Evolutionary conservation across 2,329 filamentous ascomycete species (phyloP).

Genomic region (Scedosporium minutisporum): DNA sequence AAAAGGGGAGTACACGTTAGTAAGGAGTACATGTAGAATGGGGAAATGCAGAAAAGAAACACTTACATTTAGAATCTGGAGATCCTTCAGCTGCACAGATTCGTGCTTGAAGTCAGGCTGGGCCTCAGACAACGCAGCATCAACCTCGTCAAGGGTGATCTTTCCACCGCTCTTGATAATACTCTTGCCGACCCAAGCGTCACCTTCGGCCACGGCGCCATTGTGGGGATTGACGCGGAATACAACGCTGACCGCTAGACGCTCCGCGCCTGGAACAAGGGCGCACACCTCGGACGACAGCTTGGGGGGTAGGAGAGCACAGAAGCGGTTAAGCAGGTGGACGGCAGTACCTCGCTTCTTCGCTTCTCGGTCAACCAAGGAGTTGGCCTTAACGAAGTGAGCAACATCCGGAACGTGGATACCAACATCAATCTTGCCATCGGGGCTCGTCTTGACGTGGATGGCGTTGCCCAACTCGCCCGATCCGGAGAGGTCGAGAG

Average conservation of each 20-base stretch:
- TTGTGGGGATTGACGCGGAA: slow-evolving; percentile 81
- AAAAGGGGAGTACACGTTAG: slow-evolving; percentile 12
- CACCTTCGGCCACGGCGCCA: slow-evolving; percentile 69
- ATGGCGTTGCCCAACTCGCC: slow-evolving; percentile 87
- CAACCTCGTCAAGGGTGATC: slow-evolving; percentile 75
- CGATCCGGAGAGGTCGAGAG: slow-evolving; percentile 80
- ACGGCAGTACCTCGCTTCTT: slow-evolving; percentile 97
- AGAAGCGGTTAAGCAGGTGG: slow-evolving; percentile 79
- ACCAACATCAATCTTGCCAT: slow-evolving; percentile 87
- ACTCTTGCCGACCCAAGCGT: slow-evolving; percentile 88
- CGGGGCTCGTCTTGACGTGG: slow-evolving; percentile 74
- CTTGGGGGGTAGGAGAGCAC: slow-evolving; percentile 81
- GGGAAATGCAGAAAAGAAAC: neutral
- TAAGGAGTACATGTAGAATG: slow-evolving; percentile 1
- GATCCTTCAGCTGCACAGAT: slow-evolving; percentile 60
- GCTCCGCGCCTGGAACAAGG: slow-evolving; percentile 74
- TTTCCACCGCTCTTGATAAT: slow-evolving; percentile 88
- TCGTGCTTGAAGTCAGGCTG: slow-evolving; percentile 52
- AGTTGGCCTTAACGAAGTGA: slow-evolving; percentile 94
- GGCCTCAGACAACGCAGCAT: slow-evolving; percentile 60
- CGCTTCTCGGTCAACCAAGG: slow-evolving; percentile 89
- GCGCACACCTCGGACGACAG: slow-evolving; percentile 83
- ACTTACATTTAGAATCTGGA: slow-evolving; percentile 66
- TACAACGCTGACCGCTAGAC: slow-evolving; percentile 84
- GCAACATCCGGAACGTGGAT: slow-evolving; percentile 92